Base-by-base conservation (phyloP, 768 basidiomycete species). In the Lepiota brunneoincarnata region DNA sequence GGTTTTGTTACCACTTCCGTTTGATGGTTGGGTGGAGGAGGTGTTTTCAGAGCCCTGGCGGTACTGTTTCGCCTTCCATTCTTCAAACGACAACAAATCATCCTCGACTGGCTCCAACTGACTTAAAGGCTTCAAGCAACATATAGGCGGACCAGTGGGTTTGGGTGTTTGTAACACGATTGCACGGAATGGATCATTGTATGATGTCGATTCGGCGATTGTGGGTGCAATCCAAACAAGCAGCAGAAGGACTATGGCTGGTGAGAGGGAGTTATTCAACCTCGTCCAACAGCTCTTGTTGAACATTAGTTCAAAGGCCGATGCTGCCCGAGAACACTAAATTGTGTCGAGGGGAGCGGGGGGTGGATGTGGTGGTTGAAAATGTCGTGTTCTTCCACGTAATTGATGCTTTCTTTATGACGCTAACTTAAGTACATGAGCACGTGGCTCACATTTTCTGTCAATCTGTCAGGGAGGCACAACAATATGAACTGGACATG, bases 61-160 rank as follows among this genome's bases (percentile, higher is more conserved):
- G 26, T 68, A 68, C 54, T 86, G 86, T 59, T 81, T 89, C 28
- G 81, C 81, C 63, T 91, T 91, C 91, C 91, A 94, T 59, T 93
- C 91, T 62, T 93, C 88, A 62, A 94, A 94, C 0, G 89, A 89
- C 18, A 93, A 70, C 4, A 86, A 69, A 49, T 85, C 82, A 58
- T 85, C 83, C 47, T 84, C 84, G 4, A 77, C 69, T 6, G 72
- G 70, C 39, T 82, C 78, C 36, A 72, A 66, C 2, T 80, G 66
- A 53, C 70, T 67, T 38, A 79, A 61, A 4, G 86, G 80, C 42
- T 78, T 84, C 50, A 92, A 72, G 62, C 86, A 87, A 70, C 89
- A 92, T 47, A 89, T 61, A 2, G 84, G 87, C 7, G 67, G 79
- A 42, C 82, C 80, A 7, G 82, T 75, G 17, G 69, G 72, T 58